Evolutionary conservation across 441 rosid genomes (phyloP), one percentile per base, ranked within the genome.

Genomic region (Erodium moschatum): DNA sequence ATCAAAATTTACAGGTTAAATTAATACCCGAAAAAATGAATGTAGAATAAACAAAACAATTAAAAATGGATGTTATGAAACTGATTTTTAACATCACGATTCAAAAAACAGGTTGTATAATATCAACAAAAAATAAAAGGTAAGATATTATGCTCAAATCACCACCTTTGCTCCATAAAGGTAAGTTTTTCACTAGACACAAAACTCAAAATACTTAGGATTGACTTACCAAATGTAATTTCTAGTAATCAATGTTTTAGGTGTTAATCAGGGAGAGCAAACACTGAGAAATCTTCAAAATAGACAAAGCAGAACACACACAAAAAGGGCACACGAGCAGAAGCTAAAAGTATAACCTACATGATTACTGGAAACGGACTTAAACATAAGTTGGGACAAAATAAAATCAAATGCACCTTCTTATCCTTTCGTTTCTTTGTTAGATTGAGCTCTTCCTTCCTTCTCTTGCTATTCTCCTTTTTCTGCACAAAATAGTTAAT

Each of bases 401-500:
- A 16, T 19, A 52, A 68, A 11, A 12, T 46, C 19, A 68, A 58
- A 31, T 27, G 20, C 13, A 68, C 65, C 65, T 68, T 68, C 58
- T 54, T 68, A 52, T 52, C 71, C 38, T 68, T 68, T 46, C 52
- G 56, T 56, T 68, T 68, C 71, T 44, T 68, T 15, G 61, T 56
- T 20, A 68, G 64, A 58, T 56, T 68, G 63, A 29, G 64, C 1
- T 54, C 71, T 62, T 52, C 65, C 4, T 52, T 68, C 65, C 71
- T 56, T 56, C 64, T 68, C 71, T 54, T 68, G 65, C 71, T 68
- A 24, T 33, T 68, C 64, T 68, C 71, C 52, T 54, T 68, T 68
- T 68, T 54, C 71, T 68, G 63, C 13, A 68, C 71, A 68, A 8
- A 24, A 11, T 8, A 56, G 20, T 13, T 33, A 56, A 56, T 19